phyloP scores from a whole-genome alignment of 306 rosid species.

The Rosa chinensis region DNA sequence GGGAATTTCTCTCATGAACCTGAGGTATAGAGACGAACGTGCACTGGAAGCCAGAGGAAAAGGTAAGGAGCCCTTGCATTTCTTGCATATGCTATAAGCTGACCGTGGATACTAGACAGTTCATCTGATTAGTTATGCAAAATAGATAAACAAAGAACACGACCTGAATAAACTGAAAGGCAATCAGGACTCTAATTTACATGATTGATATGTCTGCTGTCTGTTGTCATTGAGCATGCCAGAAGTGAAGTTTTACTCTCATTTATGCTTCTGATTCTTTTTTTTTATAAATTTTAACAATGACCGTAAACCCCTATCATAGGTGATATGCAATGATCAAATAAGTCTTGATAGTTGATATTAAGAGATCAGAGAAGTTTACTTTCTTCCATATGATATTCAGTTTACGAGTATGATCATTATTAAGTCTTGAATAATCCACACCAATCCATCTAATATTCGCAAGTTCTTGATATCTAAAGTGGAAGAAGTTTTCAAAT shows the following conservation, averaged over 20 bases:
- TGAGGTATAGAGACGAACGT: slow-evolving; percentile 93
- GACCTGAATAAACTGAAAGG: not conserved
- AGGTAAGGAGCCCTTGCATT: slow-evolving; percentile 48
- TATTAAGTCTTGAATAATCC: not conserved
- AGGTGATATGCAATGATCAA: not conserved
- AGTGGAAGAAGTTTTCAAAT: not conserved
- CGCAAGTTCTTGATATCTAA: not conserved
- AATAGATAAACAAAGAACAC: not conserved
- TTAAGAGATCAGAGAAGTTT: not conserved
- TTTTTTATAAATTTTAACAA: not conserved
- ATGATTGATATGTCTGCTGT: not conserved
- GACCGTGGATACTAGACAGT: not conserved
- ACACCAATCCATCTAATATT: not conserved
- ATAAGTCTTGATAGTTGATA: not conserved
- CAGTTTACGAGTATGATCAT: not conserved
- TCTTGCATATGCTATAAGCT: slow-evolving; percentile 17
- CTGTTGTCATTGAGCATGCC: not conserved
- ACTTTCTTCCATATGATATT: too few species aligned
- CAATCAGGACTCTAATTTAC: not conserved
- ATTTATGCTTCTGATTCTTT: not conserved
- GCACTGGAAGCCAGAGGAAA: slow-evolving; percentile 70
- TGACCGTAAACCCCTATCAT: not conserved
- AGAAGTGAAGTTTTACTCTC: not conserved
- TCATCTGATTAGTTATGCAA: not conserved
- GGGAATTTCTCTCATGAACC: slow-evolving; percentile 90